Conservation (phyloP, 371 early-diverging fungal species). For the Coemansia linderi region DNA sequence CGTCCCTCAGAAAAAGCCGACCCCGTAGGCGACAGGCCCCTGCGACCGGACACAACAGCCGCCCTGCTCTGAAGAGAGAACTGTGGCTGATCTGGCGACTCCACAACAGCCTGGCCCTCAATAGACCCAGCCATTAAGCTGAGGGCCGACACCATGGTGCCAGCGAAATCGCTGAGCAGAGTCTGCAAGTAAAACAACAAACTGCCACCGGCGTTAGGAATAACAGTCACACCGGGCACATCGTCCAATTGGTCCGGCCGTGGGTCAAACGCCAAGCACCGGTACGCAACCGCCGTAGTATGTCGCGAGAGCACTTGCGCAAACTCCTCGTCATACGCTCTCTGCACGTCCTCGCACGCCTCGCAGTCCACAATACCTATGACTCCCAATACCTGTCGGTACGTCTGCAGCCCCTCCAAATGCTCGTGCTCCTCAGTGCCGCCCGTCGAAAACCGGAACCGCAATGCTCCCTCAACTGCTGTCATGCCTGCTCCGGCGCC, state of each 20-base stretch:
- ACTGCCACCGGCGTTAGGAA: conserved; percentile 28
- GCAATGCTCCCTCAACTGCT: conserved; percentile 30
- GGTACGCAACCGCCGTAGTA: conserved; percentile 49
- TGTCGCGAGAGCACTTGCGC: conserved; percentile 23
- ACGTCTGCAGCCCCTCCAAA: conserved; percentile 54
- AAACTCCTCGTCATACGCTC: conserved; percentile 36
- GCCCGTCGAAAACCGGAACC: conserved; percentile 26
- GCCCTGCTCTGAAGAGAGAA: conserved; percentile 12
- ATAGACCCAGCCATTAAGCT: conserved; percentile 50
- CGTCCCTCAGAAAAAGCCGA: conserved; percentile 15
- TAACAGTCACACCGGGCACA: conserved; percentile 35
- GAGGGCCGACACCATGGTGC: conserved; percentile 47
- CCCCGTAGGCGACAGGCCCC: not conserved
- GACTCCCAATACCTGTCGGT: conserved; percentile 51
- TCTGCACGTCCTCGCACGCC: conserved; percentile 12
- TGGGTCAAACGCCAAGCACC: conserved; percentile 51
- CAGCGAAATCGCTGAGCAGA: conserved; percentile 42
- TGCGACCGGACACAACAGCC: not conserved
- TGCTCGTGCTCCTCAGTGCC: conserved; percentile 46
- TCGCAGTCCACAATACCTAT: conserved; percentile 52
- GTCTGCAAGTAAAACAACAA: conserved; percentile 31
- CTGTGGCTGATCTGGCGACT: not conserved
- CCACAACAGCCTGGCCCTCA: conserved; percentile 34
- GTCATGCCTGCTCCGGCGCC: conserved; percentile 21
- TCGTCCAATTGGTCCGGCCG: conserved; percentile 19